Base-by-base conservation (phyloP, 108 stramenopile species). In the Mayamaea pseudoterrestris region DNA sequence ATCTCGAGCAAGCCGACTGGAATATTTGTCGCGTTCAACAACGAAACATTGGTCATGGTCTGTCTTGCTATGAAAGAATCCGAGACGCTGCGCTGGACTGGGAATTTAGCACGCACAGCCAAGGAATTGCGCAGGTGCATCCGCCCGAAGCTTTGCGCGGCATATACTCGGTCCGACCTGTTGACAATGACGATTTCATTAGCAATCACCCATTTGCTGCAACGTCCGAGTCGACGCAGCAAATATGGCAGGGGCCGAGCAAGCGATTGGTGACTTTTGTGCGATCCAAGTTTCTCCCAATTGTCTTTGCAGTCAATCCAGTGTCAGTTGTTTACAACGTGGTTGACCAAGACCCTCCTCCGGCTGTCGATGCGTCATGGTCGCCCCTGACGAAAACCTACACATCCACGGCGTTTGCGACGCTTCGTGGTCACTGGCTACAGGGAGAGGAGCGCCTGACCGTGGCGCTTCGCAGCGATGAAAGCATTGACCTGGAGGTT, bases 391-490 rank as follows among this genome's bases (percentile, higher is more conserved):
- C 4, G 25, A 42, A 30, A n/a, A 55, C 48, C 6, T 73, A 50
- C 41, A 52, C 63, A 1, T 58, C 65, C 9, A 69, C 57, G 3
- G 76, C 76, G 18, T 78, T 69, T 50, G 63, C 76, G 8, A 78
- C 76, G 5, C 24, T 59, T 11, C 48, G 41, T 8, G 64, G 71
- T 0, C 76, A 73, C 40, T 73, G 51, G 28, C 25, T 78, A 26
- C 28, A 55, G 0, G 76, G 76, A 50, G 76, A 78, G 57, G 71
- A 73, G 30, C 60, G 76, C 26, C 57, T 73, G 5, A 59, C 60
- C 1, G 76, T 78, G 32, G 57, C 58, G 4, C 47, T 67, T n/a
- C 65, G 74, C 9, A 54, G 63, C 43, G 65, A 39, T 12, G 57
- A 40, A 55, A 44, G 39, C 36, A 65, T 78, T 13, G 61, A 72